Conservation (phyloP, 2,329 filamentous ascomycete species). For the Nothomitra cinnamomea region DNA sequence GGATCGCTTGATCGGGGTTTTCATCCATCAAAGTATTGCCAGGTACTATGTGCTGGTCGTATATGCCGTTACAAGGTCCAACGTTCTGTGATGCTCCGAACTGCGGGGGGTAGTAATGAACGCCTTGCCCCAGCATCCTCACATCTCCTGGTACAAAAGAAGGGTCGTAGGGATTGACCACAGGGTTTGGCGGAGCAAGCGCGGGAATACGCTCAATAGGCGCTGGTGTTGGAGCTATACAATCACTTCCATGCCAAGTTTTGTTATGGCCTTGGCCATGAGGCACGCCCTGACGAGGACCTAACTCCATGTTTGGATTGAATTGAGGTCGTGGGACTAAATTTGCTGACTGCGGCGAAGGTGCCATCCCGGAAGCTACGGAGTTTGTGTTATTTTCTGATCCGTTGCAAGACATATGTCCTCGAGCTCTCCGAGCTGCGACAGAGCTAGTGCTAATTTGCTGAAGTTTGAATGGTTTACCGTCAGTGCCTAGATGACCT, state of each 20-base stretch:
- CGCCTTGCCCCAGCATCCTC: not conserved
- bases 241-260: too few relatives aligned
- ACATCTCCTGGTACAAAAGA: not conserved
- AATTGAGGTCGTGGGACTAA: too few relatives aligned
- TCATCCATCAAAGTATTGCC: too few relatives aligned
- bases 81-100: not conserved
- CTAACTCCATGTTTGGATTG: too few relatives aligned
- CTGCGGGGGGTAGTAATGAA: not conserved
- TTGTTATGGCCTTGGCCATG: not conserved
- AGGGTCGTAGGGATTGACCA: not conserved
- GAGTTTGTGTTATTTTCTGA: not conserved
- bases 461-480: not conserved
- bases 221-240: not conserved
- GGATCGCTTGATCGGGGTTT: too few relatives aligned
- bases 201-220: not conserved
- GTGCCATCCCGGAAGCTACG: too few relatives aligned
- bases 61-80: not conserved
- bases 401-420: not conserved
- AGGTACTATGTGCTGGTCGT: not conserved
- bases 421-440: not conserved
- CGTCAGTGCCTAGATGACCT: not conserved
- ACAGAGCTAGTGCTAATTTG: not conserved
- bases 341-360: not conserved
- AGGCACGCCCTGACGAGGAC: too few relatives aligned
- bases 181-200: not conserved